A percentile compares a stretch with the other conserved stretches of the same genome.
Conservation (phyloP, 768 basidiomycete genomes). For the Boletus rex-veris region DNA sequence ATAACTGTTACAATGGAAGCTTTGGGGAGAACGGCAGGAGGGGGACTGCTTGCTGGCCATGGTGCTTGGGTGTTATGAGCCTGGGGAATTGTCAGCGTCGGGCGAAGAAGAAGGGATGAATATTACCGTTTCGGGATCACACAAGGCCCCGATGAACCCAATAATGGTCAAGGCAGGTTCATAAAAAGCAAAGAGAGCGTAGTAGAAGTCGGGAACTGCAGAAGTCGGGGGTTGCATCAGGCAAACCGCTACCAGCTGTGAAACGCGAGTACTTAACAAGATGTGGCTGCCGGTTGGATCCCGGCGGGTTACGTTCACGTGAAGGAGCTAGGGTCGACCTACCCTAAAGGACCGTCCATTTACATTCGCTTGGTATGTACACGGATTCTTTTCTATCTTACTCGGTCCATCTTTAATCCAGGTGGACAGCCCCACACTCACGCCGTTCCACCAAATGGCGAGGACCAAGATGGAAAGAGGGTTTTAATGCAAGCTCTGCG, state of each 20-base stretch:
- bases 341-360: slow-evolving; percentile 23
- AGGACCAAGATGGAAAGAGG: slow-evolving; percentile 64
- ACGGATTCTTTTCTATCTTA: no score
- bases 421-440: slow-evolving; percentile 45
- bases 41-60: slow-evolving; percentile 50
- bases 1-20: slow-evolving; percentile 68
- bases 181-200: slow-evolving; percentile 67
- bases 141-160: slow-evolving; percentile 63
- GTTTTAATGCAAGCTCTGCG: slow-evolving; percentile 65
- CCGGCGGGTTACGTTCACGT: no score
- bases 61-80: slow-evolving; percentile 74
- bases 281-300: no score
- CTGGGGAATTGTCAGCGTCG: slow-evolving; percentile 34
- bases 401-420: slow-evolving; percentile 63
- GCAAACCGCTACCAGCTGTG: neutral
- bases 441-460: slow-evolving; percentile 71
- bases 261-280: neutral
- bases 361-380: no score
- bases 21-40: slow-evolving; percentile 48
- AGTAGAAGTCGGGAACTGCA: slow-evolving; percentile 72
- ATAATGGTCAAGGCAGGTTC: slow-evolving; percentile 64
- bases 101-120: neutral
- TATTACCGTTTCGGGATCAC: slow-evolving; percentile 62
- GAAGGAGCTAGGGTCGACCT: slow-evolving; percentile 10
- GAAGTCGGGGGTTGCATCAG: slow-evolving; percentile 46